A percentile compares a stretch with the other conserved stretches of the same genome.
phyloP scores from a whole-genome alignment of 2,329 filamentous ascomycete species.

The Cladosporium sp. region DNA sequence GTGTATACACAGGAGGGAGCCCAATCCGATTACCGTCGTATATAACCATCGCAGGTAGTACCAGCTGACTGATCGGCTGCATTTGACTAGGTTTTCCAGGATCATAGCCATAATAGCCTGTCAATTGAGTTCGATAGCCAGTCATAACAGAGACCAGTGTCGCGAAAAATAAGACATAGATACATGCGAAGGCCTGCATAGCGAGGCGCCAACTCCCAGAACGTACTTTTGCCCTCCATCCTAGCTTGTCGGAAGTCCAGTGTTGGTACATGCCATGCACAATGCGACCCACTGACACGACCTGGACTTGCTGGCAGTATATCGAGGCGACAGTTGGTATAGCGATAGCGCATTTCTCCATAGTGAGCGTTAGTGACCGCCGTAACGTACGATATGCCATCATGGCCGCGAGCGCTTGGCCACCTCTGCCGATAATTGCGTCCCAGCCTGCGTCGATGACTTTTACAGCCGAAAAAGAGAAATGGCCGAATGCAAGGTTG shows the following conservation, averaged over 20 bases:
- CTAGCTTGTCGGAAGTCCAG: background rate
- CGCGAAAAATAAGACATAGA: background rate
- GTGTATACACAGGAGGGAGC: background rate
- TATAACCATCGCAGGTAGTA: background rate
- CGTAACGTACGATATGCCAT: background rate
- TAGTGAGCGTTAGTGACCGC: background rate
- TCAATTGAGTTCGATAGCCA: background rate
- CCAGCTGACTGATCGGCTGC: background rate
- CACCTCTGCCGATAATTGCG: slow-evolving; percentile 14
- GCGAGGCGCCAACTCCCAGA: background rate
- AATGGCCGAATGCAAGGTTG: slow-evolving; percentile 14
- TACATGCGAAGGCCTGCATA: background rate
- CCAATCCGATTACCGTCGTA: background rate
- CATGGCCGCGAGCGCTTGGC: slow-evolving; percentile 13
- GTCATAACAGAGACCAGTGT: slow-evolving; percentile 3
- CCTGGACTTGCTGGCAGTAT: background rate
- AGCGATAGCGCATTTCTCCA: background rate
- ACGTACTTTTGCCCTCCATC: background rate
- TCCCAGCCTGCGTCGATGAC: slow-evolving; percentile 19
- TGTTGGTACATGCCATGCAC: background rate
- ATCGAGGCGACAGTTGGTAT: background rate
- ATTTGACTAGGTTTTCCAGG: background rate
- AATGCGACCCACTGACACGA: no score
- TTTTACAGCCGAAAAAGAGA: slow-evolving; percentile 15
- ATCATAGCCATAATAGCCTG: background rate